Base-by-base conservation (phyloP, 495 filamentous ascomycete genomes). In the Daldinia decipiens region DNA sequence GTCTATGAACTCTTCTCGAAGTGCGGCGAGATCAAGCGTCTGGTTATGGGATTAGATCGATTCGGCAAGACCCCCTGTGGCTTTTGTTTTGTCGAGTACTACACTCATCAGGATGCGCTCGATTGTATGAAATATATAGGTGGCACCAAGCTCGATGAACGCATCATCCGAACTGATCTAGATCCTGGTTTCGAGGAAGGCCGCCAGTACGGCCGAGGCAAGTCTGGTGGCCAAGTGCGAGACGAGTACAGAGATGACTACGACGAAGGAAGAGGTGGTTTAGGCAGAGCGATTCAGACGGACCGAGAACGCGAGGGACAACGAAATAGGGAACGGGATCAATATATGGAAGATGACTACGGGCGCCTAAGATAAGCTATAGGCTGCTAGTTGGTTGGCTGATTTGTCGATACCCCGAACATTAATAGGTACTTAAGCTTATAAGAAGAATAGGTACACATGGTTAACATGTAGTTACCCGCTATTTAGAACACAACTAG, bases 21-120 rank as follows among this genome's bases (percentile, higher is more conserved):
- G 87, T 97, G 93, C 78, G 95, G 95, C 64, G 95, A 98, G 83
- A 95, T 99, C 78, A 98, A 98, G 80, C 90, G 95, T 38, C 86
- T 99, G 26, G 91, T 99, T n/a, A 99, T 99, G 95, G 95, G 95
- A 47, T 87, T 99, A 24, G 96, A 99, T 77, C 90, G 95, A 17
- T 95, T 94, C 83, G 92, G 90, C 81, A 99, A 99, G 82, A 99
- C 95, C 15, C 95, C 95, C 4, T 99, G 95, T 80, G 95, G 95
- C 11, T 99, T 99, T 82, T 99, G 95, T 82, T 99, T 99, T 76
- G 95, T 99, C 73, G 95, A 99, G 80, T 99, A 99, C 81, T 99
- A 98, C 82, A 98, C 89, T 13, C 94, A 98, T 75, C 91, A 95
- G 72, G 95, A 98, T 80, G 95, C 95, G 5, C 82, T 98, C 34